Evolutionary conservation across 2,329 filamentous ascomycete species (phyloP).

Genomic region (Huntiella savannae): DNA sequence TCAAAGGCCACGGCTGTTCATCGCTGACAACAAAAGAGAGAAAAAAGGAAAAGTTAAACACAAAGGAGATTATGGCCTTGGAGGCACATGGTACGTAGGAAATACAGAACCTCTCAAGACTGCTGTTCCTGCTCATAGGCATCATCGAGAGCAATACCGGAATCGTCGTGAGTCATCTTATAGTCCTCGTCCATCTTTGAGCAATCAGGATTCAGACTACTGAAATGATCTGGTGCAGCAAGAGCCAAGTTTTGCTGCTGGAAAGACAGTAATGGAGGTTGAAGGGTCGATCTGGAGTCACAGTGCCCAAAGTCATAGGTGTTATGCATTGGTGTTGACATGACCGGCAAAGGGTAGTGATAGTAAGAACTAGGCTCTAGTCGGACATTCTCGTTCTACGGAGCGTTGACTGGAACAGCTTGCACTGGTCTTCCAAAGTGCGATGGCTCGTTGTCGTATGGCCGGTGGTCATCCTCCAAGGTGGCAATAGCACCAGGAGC

Average conservation of each 20-base stretch:
- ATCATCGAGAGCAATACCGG: not conserved
- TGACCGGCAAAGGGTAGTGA: conserved; percentile 1
- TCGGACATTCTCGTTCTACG: conserved; percentile 9
- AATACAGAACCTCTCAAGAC: no score
- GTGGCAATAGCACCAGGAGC: conserved; percentile 11
- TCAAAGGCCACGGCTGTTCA: not conserved
- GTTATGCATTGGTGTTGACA: not conserved
- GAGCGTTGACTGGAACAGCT: conserved; percentile 10
- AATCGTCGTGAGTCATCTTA: conserved; percentile 1
- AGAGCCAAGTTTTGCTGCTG: no score
- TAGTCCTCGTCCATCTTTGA: not conserved
- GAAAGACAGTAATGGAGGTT: no score
- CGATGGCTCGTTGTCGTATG: conserved; percentile 7
- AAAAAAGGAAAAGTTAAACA: no score
- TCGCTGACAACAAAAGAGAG: no score
- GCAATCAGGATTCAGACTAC: no score
- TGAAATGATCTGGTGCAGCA: no score
- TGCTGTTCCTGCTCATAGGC: no score
- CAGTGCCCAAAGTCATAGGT: conserved; percentile 3
- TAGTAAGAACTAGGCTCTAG: conserved; percentile 3
- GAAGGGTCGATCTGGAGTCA: not conserved
- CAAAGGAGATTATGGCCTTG: no score
- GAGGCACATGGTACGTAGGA: no score
- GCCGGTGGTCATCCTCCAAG: conserved; percentile 9
- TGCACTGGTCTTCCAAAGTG: conserved; percentile 7